Evolutionary conservation across 176 grass and related monocot genomes (phyloP).

Genomic region (Olyra latifolia): DNA sequence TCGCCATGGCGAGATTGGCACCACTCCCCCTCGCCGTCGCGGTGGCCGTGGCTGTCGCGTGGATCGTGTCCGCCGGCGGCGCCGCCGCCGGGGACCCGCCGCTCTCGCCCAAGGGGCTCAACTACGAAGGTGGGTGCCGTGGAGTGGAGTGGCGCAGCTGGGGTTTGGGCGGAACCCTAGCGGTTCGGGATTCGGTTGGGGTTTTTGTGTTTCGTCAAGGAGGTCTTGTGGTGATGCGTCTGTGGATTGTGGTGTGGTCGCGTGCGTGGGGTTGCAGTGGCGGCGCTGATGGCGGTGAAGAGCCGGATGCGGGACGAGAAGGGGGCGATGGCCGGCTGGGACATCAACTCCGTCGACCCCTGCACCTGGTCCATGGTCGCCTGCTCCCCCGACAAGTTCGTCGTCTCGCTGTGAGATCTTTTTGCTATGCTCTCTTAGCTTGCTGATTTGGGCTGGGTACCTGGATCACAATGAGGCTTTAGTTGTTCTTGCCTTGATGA

Average conservation of each 20-base stretch:
- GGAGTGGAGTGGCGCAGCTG: not conserved
- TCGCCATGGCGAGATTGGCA: conserved; percentile 23
- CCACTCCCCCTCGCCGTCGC: not conserved
- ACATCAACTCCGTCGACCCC: conserved; percentile 96
- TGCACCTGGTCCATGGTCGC: conserved; percentile 98
- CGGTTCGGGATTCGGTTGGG: not conserved
- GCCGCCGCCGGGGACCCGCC: conserved; percentile 61
- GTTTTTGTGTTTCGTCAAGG: not conserved
- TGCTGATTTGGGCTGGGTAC: not conserved
- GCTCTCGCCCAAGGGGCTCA: conserved; percentile 94
- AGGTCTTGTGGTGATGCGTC: not conserved
- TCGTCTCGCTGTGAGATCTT: conserved; percentile 69
- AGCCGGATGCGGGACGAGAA: conserved; percentile 85
- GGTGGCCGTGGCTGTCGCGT: not conserved
- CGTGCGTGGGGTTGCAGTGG: conserved; percentile 54
- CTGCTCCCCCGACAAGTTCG: conserved; percentile 83
- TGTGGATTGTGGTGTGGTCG: not conserved
- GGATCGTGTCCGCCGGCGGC: not conserved
- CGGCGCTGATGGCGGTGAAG: conserved; percentile 91
- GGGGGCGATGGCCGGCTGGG: conserved; percentile 71
- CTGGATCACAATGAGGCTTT: not conserved
- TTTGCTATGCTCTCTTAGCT: not conserved
- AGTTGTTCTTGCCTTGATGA: not conserved
- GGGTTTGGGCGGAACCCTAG: not conserved
- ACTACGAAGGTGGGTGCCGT: conserved; percentile 73